phyloP scores from a whole-genome alignment of 2,329 filamentous ascomycete genomes.

The Clarireedia hainanense region DNA sequence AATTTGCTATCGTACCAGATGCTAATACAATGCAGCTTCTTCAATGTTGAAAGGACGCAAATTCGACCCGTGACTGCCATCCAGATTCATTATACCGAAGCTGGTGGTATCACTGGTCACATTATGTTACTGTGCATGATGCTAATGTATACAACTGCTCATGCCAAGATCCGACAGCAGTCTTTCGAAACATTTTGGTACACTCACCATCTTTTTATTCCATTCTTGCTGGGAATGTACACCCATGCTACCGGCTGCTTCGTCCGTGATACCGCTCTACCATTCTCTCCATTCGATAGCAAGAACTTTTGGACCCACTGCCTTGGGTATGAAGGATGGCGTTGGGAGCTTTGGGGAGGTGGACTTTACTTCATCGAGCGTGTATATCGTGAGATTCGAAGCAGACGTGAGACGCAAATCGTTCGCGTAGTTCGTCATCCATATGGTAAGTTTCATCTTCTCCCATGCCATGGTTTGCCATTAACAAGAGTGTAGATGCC shows the following conservation, averaged over 20 bases:
- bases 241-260: conserved; percentile 96
- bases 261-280: conserved; percentile 69
- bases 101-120: conserved; percentile 90
- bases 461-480: conserved; percentile 18
- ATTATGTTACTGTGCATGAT: conserved; percentile 99
- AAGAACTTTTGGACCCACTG: conserved; percentile 83
- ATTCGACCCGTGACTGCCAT: conserved; percentile 73
- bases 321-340: conserved; percentile 91
- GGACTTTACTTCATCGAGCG: conserved; percentile 81
- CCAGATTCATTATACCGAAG: conserved; percentile 83
- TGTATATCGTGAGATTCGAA: conserved; percentile 82
- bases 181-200: conserved; percentile 99
- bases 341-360: conserved; percentile 88
- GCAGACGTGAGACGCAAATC: conserved; percentile 77
- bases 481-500: conserved; percentile 51
- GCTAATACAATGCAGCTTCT: conserved; percentile 57
- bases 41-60: conserved; percentile 82
- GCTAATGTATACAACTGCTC: conserved; percentile 93
- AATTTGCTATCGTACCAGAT: not conserved
- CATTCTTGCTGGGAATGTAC: conserved; percentile 88
- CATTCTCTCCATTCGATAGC: conserved; percentile 78
- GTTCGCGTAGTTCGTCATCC: conserved; percentile 92
- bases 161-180: conserved; percentile 89
- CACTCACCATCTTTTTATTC: conserved; percentile 96
- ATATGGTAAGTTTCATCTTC: conserved; percentile 56